Conservation (phyloP, 2,329 filamentous ascomycete genomes). For the Sporothrix protearum region DNA sequence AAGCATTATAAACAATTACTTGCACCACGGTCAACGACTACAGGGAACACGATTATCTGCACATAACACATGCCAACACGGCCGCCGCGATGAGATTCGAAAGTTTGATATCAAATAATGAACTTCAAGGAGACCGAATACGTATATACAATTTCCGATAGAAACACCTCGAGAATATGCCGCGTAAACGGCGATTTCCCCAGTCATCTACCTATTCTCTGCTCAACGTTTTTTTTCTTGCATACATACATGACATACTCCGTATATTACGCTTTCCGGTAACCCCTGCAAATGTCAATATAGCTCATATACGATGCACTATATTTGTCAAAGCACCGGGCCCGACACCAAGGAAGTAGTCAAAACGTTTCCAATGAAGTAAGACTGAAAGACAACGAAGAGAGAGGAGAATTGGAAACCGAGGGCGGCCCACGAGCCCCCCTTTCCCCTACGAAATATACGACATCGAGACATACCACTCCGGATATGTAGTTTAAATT, state of each 20-base stretch:
- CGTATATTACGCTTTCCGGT: neutral
- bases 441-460: neutral
- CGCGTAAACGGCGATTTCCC: neutral
- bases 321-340: conserved; percentile 16
- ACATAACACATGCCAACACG: neutral
- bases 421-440: neutral
- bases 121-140: neutral
- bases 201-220: neutral
- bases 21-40: no score
- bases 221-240: neutral
- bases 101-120: neutral
- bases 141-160: neutral
- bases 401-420: neutral
- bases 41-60: no score
- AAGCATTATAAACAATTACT: no score
- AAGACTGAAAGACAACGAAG: neutral
- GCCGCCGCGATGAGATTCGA: neutral
- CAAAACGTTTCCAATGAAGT: neutral
- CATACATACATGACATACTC: neutral
- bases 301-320: conserved; percentile 9
- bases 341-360: neutral
- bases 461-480: neutral
- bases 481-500: neutral
- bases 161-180: neutral
- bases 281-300: neutral